phyloP scores from a whole-genome alignment of 805 yeast genomes.

The Ogataea glucozyma region DNA sequence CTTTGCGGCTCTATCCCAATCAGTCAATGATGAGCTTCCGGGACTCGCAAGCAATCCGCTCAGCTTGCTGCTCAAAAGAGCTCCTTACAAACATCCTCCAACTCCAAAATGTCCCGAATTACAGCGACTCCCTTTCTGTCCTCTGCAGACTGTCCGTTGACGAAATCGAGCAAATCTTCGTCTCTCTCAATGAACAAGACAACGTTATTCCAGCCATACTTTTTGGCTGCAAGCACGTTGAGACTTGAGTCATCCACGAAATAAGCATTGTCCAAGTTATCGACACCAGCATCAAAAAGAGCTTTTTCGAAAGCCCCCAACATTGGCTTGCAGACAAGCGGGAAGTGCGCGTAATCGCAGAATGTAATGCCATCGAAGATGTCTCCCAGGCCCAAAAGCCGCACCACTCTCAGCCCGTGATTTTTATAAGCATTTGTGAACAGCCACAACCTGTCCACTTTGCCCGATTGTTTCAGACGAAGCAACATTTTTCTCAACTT shows the following conservation, averaged over 20 bases:
- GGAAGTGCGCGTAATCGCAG: conserved; percentile 77
- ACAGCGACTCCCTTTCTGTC: conserved; percentile 45
- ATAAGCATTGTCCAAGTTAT: conserved; percentile 51
- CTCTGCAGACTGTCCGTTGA: conserved; percentile 36
- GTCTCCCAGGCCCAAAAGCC: conserved; percentile 85
- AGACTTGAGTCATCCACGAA: conserved; percentile 87
- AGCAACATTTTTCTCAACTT: conserved; percentile 54
- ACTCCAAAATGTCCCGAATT: conserved; percentile 58
- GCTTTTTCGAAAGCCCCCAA: conserved; percentile 62
- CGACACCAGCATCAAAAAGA: conserved; percentile 62
- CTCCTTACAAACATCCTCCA: conserved; percentile 53
- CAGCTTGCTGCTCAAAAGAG: conserved; percentile 44
- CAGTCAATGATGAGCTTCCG: no score
- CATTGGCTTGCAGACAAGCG: conserved; percentile 90
- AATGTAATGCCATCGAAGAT: conserved; percentile 90
- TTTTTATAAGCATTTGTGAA: conserved; percentile 92
- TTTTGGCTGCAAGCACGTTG: conserved; percentile 72
- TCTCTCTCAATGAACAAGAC: conserved; percentile 76
- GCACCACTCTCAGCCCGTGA: conserved; percentile 81
- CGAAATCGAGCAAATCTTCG: conserved; percentile 46
- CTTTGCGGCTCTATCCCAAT: no score
- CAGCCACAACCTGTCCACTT: conserved; percentile 79
- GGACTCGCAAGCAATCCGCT: no score
- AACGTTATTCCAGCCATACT: conserved; percentile 70
- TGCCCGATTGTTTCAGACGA: conserved; percentile 43